These are phyloP conservation scores for Cryptosporidium canis DNA, from an alignment of 169 alveolate genomes.

Conservation along the genomic window DNA sequence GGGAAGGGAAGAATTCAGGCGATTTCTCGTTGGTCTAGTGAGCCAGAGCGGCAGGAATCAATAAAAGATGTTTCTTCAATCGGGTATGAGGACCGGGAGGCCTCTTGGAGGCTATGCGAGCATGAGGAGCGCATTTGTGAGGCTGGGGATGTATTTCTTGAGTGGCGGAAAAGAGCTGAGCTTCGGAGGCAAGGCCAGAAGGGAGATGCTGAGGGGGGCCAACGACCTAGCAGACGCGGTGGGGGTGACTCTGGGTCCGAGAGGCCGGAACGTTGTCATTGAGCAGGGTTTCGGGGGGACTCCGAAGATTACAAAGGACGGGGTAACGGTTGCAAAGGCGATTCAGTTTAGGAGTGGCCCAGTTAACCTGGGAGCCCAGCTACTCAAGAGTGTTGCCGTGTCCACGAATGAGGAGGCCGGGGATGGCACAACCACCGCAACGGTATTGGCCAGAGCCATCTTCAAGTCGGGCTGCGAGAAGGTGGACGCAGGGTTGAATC, in stretches of 20 bases:
- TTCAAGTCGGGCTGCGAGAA: slow-evolving; percentile 98
- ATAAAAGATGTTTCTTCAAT: neutral
- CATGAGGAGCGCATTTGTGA: neutral
- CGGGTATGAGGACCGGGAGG: neutral
- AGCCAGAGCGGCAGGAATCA: too few relatives aligned
- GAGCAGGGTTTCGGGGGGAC: slow-evolving; percentile 93
- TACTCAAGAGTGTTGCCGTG: slow-evolving; percentile 96
- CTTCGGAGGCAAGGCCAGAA: slow-evolving; percentile 39
- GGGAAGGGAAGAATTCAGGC: neutral
- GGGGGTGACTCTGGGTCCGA: slow-evolving; percentile 98
- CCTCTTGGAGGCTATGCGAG: neutral
- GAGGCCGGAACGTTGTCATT: slow-evolving; percentile 98
- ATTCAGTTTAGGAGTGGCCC: slow-evolving; percentile 93
- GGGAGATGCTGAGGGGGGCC: slow-evolving; percentile 65
- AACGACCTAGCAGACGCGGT: slow-evolving; percentile 98
- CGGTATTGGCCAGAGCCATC: slow-evolving; percentile 98
- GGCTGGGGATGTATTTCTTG: neutral
- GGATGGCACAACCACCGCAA: slow-evolving; percentile 99
- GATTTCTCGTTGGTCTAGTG: neutral
- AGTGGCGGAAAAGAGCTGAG: slow-evolving; percentile 17
- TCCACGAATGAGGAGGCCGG: slow-evolving; percentile 98
- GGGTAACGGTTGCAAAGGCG: slow-evolving; percentile 99
- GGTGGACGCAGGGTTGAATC: slow-evolving; percentile 99
- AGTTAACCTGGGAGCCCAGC: slow-evolving; percentile 97
- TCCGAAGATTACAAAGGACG: slow-evolving; percentile 99